Evolutionary conservation across 805 yeast genomes (phyloP).

Genomic region (Nakazawaea ernobii): DNA sequence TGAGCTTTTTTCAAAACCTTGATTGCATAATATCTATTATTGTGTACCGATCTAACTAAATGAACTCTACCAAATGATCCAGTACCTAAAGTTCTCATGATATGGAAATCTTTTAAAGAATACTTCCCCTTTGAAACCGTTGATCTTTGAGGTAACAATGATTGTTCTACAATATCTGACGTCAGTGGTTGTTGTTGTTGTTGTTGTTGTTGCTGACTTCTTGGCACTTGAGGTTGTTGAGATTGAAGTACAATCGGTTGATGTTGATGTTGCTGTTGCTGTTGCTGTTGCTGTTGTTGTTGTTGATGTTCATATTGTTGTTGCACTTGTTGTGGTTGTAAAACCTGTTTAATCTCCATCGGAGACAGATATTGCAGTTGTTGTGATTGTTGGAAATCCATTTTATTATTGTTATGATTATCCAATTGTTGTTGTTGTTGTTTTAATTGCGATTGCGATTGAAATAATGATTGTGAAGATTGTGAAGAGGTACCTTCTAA

Average conservation of each 20-base stretch:
- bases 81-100: constrained; percentile 53
- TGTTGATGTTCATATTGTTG: constrained; percentile 15
- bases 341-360: neutral
- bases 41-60: constrained; percentile 51
- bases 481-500: neutral
- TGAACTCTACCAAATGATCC: constrained; percentile 61
- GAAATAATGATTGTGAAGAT: neutral
- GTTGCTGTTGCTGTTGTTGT: constrained; percentile 19
- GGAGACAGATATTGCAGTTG: constrained; percentile 5
- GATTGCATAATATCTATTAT: constrained; percentile 55
- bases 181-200: constrained; percentile 6
- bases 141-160: constrained; percentile 17
- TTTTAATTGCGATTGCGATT: neutral
- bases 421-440: too few species aligned
- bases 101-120: constrained; percentile 48
- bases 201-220: constrained; percentile 8
- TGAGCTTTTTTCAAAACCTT: constrained; percentile 52
- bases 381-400: constrained; percentile 8
- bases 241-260: constrained; percentile 2
- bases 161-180: constrained; percentile 9
- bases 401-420: too few species aligned
- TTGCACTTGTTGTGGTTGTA: constrained; percentile 14
- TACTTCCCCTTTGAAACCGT: constrained; percentile 53
- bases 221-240: constrained; percentile 15
- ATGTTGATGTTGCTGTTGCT: constrained; percentile 11